Conservation (phyloP, 139 green algal genomes). For the Chlorella sp. region DNA sequence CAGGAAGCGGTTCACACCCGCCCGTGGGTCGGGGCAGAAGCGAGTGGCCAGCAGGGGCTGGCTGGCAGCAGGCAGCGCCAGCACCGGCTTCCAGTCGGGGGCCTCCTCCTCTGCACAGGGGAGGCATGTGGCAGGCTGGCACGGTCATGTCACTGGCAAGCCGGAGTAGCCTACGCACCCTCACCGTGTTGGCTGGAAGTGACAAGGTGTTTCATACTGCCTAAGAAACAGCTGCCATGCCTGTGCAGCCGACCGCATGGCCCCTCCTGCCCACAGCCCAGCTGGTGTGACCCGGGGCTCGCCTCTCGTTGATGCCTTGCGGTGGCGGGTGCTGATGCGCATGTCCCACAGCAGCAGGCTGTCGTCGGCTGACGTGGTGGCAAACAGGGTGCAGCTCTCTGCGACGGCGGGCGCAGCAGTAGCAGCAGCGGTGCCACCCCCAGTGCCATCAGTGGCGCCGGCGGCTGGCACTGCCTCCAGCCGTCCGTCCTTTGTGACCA, state of each 20-base stretch:
- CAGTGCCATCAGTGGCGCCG: background rate
- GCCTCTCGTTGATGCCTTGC: constrained; percentile 1
- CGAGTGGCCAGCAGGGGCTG: constrained; percentile 38
- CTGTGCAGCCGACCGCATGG: too few relatives aligned
- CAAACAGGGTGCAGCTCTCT: constrained; percentile 78
- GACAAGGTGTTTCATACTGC: too few relatives aligned
- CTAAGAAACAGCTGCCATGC: too few relatives aligned
- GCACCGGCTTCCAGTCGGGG: constrained; percentile 77
- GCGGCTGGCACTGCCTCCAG: background rate
- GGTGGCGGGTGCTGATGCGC: constrained; percentile 42
- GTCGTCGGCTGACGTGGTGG: constrained; percentile 72
- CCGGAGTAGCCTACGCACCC: too few relatives aligned
- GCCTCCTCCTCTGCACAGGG: constrained; percentile 53
- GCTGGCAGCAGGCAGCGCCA: constrained; percentile 48
- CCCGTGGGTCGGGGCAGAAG: constrained; percentile 56
- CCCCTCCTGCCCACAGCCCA: too few relatives aligned
- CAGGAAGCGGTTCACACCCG: constrained; percentile 60
- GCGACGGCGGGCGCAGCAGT: background rate
- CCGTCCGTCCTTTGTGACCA: constrained; percentile 55
- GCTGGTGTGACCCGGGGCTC: background rate
- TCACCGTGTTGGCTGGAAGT: too few relatives aligned
- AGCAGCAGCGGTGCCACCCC: background rate
- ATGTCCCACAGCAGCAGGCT: constrained; percentile 87
- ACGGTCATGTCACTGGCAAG: too few relatives aligned
- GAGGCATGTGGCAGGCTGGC: too few relatives aligned